phyloP scores from a whole-genome alignment of 768 basidiomycete species.

The Paxillus rubicundulus region DNA sequence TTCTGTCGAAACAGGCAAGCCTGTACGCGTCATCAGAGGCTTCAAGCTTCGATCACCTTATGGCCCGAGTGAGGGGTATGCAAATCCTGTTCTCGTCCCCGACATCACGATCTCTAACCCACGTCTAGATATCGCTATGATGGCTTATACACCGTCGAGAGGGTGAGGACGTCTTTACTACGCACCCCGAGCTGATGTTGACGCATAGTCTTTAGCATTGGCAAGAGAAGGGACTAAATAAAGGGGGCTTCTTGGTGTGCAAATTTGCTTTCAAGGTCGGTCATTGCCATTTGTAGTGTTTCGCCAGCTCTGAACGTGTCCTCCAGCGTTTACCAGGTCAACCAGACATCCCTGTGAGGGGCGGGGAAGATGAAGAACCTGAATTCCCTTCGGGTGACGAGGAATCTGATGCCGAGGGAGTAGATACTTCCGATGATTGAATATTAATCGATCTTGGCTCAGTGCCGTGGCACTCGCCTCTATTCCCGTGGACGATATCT shows the following conservation, averaged over 20 bases:
- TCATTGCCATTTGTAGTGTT: not conserved
- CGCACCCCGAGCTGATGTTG: not conserved
- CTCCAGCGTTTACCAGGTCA: slow-evolving; percentile 27
- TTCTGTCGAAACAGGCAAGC: slow-evolving; percentile 78
- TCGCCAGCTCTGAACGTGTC: not conserved
- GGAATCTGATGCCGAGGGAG: slow-evolving; percentile 8
- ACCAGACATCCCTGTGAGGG: slow-evolving; percentile 23
- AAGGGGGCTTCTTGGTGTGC: slow-evolving; percentile 74
- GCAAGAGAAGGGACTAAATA: slow-evolving; percentile 69
- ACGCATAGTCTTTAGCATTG: slow-evolving; percentile 48
- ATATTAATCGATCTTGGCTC: not conserved
- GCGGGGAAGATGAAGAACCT: slow-evolving; percentile 6
- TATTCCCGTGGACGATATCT: not conserved
- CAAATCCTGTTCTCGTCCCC: not conserved
- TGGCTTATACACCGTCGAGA: slow-evolving; percentile 79
- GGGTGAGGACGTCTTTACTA: slow-evolving; percentile 37
- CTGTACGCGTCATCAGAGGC: slow-evolving; percentile 85
- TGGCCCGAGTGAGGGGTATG: slow-evolving; percentile 76
- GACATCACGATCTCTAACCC: not conserved
- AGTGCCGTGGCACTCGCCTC: not conserved
- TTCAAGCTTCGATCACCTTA: slow-evolving; percentile 62
- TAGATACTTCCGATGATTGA: not conserved
- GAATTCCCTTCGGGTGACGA: not conserved
- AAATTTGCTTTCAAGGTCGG: slow-evolving; percentile 80
- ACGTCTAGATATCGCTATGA: slow-evolving; percentile 79